Evolutionary conservation across 2,329 filamentous ascomycete genomes (phyloP).

Genomic region (Curvularia lunata): DNA sequence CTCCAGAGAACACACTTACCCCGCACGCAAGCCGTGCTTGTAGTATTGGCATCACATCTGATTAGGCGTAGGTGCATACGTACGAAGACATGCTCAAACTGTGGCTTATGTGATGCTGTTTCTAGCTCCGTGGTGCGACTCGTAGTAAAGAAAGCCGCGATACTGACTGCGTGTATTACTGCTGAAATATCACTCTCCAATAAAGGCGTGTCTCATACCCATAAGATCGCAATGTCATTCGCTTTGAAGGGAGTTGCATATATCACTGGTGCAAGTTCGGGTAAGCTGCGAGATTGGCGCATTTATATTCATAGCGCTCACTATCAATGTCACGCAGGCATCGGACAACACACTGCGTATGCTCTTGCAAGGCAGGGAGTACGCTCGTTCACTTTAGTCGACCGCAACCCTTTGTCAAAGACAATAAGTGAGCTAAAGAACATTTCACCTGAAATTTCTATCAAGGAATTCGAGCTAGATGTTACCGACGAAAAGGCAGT

Average conservation of each 20-base stretch:
- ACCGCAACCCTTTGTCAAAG: constrained; percentile 50
- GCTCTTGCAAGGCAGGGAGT: constrained; percentile 59
- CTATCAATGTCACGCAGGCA: constrained; percentile 48
- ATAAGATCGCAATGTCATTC: constrained; percentile 41
- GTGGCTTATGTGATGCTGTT: not conserved
- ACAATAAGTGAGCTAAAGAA: constrained; percentile 47
- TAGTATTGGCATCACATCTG: not conserved
- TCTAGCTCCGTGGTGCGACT: not conserved
- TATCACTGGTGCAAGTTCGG: constrained; percentile 58
- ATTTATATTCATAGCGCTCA: not conserved
- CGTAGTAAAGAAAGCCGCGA: not conserved
- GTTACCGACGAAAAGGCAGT: constrained; percentile 55
- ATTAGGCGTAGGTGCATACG: not conserved
- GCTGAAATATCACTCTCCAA: not conserved
- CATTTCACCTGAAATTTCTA: constrained; percentile 50
- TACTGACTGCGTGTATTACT: not conserved
- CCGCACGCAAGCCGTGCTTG: not conserved
- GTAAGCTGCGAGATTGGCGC: constrained; percentile 31
- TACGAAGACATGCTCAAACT: not conserved
- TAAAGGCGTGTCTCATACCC: not conserved
- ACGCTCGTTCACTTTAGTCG: constrained; percentile 55
- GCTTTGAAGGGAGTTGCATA: constrained; percentile 57
- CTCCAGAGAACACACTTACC: not conserved
- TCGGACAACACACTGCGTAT: constrained; percentile 57
- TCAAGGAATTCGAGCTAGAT: constrained; percentile 55